Conservation (phyloP, 257 asterid genomes). For the Thymus quinquecostatus region DNA sequence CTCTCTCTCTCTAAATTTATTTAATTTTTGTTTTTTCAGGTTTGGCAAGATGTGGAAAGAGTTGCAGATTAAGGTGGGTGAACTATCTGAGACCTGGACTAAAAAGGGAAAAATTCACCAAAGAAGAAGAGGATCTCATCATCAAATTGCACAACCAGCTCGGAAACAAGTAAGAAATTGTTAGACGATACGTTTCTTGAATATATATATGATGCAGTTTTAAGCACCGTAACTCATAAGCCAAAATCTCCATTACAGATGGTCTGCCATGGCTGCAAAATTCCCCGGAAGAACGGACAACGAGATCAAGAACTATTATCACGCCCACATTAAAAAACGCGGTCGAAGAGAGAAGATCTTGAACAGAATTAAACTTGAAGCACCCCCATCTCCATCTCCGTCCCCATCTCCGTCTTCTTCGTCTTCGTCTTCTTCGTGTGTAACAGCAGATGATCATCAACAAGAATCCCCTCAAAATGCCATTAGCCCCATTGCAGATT, state of each 20-base stretch:
- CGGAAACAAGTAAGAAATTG: conserved; percentile 48
- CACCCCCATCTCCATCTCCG: background rate
- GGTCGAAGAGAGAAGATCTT: background rate
- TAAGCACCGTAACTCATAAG: no score
- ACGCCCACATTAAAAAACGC: conserved; percentile 48
- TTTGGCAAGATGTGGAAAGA: conserved; percentile 61
- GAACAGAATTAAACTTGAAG: background rate
- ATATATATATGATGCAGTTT: no score
- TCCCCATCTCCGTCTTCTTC: no score
- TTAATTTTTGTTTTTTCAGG: conserved; percentile 30
- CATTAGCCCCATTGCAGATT: background rate
- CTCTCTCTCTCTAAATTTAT: background rate
- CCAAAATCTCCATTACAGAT: conserved; percentile 30
- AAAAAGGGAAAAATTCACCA: conserved; percentile 44
- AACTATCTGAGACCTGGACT: conserved; percentile 55
- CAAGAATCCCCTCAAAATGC: background rate
- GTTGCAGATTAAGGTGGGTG: conserved; percentile 64
- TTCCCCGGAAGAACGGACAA: conserved; percentile 58
- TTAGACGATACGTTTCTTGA: no score
- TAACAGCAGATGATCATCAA: background rate
- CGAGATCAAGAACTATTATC: conserved; percentile 57
- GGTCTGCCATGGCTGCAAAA: conserved; percentile 54
- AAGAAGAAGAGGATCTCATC: conserved; percentile 49
- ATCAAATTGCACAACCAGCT: conserved; percentile 41
- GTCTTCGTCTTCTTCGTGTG: background rate